Conservation (phyloP, 1,284 basidiomycete genomes). For the Cutaneotrichosporon sp. region DNA sequence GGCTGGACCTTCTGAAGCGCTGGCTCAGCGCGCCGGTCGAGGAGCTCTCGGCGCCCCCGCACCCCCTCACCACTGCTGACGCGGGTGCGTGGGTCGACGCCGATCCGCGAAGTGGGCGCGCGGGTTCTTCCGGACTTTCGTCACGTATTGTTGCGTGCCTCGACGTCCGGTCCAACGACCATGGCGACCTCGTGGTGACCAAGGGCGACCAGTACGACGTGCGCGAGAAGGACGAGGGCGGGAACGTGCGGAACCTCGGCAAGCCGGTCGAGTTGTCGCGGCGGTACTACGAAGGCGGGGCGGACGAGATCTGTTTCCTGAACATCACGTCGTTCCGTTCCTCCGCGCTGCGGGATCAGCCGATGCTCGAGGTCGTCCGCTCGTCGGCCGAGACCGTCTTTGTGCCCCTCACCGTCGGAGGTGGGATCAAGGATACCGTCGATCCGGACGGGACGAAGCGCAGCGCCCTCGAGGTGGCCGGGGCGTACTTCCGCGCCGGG, state of each 20-base stretch:
- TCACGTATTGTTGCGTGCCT: conserved; percentile 96
- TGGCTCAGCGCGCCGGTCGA: conserved; percentile 65
- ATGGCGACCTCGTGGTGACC: conserved; percentile 95
- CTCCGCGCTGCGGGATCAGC: conserved; percentile 91
- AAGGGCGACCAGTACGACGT: conserved; percentile 99
- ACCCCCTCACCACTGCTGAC: conserved; percentile 8
- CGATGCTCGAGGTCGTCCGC: conserved; percentile 93
- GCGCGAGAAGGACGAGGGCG: conserved; percentile 64
- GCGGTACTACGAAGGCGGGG: conserved; percentile 81
- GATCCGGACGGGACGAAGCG: conserved; percentile 90
- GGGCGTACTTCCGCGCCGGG: conserved; percentile 92
- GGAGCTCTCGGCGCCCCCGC: conserved; percentile 25
- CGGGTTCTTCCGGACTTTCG: conserved; percentile 62
- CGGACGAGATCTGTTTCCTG: conserved; percentile 94
- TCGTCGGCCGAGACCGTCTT: conserved; percentile 86
- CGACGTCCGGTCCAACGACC: conserved; percentile 94
- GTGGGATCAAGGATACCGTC: conserved; percentile 92
- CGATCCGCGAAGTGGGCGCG: conserved; percentile 26
- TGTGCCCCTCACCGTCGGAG: conserved; percentile 97
- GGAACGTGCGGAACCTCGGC: conserved; percentile 92
- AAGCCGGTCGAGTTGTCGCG: conserved; percentile 91
- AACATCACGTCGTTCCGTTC: conserved; percentile 99
- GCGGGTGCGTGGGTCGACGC: neutral
- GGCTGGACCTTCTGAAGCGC: conserved; percentile 69
- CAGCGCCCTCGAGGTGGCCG: conserved; percentile 88